Evolutionary conservation across 805 yeast genomes (phyloP).

Genomic region (Starmerella gropengiesseri): DNA sequence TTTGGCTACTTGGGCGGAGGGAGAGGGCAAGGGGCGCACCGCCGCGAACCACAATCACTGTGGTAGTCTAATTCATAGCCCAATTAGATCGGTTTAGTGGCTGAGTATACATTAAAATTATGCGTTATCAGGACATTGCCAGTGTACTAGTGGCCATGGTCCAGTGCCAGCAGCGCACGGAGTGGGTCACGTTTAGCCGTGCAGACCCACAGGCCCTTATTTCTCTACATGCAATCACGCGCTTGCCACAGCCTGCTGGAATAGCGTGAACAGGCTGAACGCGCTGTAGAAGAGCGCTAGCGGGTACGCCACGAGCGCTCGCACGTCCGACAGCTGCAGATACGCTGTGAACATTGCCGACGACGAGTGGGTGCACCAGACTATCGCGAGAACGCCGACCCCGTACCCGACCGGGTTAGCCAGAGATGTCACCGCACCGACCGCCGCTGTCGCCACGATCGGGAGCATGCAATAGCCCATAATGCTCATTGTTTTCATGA

Average conservation of each 20-base stretch:
- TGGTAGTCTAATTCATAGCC: too few species aligned
- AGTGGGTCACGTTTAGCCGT: too few species aligned
- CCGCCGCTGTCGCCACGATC: conserved; percentile 61
- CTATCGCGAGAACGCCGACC: conserved; percentile 53
- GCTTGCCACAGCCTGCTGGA: conserved; percentile 35
- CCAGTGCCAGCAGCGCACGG: too few species aligned
- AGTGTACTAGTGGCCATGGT: too few species aligned
- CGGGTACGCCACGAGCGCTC: conserved; percentile 89
- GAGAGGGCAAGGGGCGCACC: too few species aligned
- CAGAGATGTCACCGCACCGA: conserved; percentile 55
- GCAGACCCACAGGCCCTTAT: too few species aligned
- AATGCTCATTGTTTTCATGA: conserved; percentile 72
- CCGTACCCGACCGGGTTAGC: conserved; percentile 68
- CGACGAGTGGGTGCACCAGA: conserved; percentile 89
- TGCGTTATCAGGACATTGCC: too few species aligned
- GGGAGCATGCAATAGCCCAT: conserved; percentile 92
- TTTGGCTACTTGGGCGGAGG: too few species aligned
- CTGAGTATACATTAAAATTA: too few species aligned
- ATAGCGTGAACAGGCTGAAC: conserved; percentile 91
- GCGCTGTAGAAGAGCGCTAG: conserved; percentile 82
- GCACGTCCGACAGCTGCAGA: conserved; percentile 68
- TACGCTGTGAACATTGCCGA: conserved; percentile 87
- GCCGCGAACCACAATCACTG: too few species aligned
- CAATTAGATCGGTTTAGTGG: too few species aligned
- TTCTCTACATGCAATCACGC: neutral